Conservation (phyloP, 2,329 filamentous ascomycete genomes). For the Graphium sp. region DNA sequence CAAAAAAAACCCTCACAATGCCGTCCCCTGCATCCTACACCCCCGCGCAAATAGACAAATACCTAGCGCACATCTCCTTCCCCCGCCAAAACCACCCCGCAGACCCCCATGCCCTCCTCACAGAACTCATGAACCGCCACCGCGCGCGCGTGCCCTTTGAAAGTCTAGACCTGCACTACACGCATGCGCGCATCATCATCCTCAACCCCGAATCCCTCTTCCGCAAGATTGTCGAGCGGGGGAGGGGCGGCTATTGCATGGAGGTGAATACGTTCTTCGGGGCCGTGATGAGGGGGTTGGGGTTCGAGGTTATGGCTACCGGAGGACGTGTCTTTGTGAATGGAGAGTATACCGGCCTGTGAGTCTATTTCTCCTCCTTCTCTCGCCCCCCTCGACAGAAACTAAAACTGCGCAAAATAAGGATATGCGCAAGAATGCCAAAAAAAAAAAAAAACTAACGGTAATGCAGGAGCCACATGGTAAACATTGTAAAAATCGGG, state of each 20-base stretch:
- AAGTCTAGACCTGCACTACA: conserved; percentile 34
- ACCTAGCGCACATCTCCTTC: conserved; percentile 3
- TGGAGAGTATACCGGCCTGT: conserved; percentile 11
- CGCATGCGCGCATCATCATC: conserved; percentile 14
- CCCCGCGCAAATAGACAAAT: conserved; percentile 1
- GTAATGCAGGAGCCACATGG: conserved; percentile 34
- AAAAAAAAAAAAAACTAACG: conserved; percentile 14
- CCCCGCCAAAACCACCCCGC: neutral
- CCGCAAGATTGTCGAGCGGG: conserved; percentile 23
- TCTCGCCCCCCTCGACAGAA: neutral
- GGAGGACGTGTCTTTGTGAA: conserved; percentile 22
- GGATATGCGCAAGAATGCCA: conserved; percentile 6
- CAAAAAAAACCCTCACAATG: no score
- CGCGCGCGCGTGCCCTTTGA: conserved; percentile 36
- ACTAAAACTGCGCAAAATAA: no score
- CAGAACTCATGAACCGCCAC: conserved; percentile 18
- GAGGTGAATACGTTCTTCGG: conserved; percentile 28
- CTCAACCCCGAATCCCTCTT: conserved; percentile 23
- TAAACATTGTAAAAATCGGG: conserved; percentile 38
- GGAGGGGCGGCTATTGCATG: conserved; percentile 36
- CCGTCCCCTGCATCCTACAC: no score
- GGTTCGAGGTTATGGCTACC: conserved; percentile 29
- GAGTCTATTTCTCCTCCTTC: conserved; percentile 9
- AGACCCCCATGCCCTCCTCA: conserved; percentile 8
- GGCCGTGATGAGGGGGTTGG: conserved; percentile 26